These are phyloP conservation scores for Boletus rubropictus DNA, from an alignment of 768 basidiomycete genomes.

Conservation along the genomic window DNA sequence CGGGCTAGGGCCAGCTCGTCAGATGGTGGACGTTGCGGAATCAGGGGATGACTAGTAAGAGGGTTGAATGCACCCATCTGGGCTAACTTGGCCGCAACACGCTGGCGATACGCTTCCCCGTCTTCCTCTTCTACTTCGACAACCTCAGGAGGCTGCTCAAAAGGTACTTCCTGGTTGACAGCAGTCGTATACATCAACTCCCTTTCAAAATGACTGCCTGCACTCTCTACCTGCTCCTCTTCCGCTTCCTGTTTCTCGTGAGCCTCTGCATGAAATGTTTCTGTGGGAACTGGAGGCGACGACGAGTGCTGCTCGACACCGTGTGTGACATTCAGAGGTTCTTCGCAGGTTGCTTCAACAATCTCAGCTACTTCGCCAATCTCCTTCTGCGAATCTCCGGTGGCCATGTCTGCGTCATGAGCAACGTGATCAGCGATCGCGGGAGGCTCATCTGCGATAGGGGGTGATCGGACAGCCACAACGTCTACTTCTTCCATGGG, in stretches of 20 bases:
- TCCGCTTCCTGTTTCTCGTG: conserved; percentile 11
- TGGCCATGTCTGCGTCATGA: conserved; percentile 1
- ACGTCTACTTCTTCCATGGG: conserved; percentile 17
- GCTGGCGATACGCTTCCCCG: conserved; percentile 48
- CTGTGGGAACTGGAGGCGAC: not conserved
- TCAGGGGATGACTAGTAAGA: conserved; percentile 35
- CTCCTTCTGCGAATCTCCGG: conserved; percentile 12
- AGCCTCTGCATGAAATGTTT: conserved; percentile 7
- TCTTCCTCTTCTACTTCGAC: conserved; percentile 36
- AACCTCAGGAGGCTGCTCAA: conserved; percentile 1
- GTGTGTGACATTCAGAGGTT: not conserved
- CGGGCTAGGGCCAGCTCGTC: conserved; percentile 2
- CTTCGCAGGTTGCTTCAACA: not conserved
- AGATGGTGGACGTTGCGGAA: conserved; percentile 16
- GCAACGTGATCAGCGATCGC: conserved; percentile 1
- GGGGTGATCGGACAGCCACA: not conserved
- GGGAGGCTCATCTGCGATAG: conserved; percentile 3
- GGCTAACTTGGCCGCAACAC: conserved; percentile 54
- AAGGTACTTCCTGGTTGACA: conserved; percentile 1
- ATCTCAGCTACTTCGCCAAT: conserved; percentile 3
- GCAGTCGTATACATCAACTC: not conserved
- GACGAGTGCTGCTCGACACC: not conserved
- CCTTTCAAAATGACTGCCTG: not conserved
- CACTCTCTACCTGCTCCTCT: conserved; percentile 9
- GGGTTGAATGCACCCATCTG: conserved; percentile 62